These are phyloP conservation scores for Oryza punctata DNA, from an alignment of 176 grass and related monocot species.

Conservation along the genomic window DNA sequence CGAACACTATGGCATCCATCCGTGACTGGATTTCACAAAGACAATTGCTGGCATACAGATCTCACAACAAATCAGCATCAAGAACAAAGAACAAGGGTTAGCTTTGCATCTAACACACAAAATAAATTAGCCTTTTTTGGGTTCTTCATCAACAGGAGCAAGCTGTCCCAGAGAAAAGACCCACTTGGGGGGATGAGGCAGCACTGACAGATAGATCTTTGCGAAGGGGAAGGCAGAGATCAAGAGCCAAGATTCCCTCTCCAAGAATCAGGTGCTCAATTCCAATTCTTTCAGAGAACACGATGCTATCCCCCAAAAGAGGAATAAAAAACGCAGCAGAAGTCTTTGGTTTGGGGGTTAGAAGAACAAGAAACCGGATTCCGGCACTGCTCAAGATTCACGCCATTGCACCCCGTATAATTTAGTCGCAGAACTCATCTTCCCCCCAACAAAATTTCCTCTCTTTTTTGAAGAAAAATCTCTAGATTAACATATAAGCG, in stretches of 20 bases:
- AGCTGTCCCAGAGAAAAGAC: conserved; percentile 40
- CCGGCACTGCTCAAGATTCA: conserved; percentile 37
- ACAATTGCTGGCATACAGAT: conserved; percentile 32
- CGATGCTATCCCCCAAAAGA: conserved; percentile 35
- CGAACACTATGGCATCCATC: conserved; percentile 27
- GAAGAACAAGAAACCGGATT: conserved; percentile 35
- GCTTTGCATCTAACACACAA: conserved; percentile 30
- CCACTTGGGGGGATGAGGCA: conserved; percentile 14
- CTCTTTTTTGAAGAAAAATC: background rate
- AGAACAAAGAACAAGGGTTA: conserved; percentile 32
- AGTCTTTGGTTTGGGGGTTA: conserved; percentile 11
- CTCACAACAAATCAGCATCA: conserved; percentile 16
- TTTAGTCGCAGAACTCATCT: conserved; percentile 18
- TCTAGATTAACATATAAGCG: conserved; percentile 9
- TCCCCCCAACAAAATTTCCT: background rate
- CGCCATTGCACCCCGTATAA: conserved; percentile 18
- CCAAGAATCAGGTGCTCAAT: conserved; percentile 41
- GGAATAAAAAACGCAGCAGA: conserved; percentile 37
- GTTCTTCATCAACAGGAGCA: conserved; percentile 25
- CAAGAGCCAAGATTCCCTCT: conserved; percentile 42
- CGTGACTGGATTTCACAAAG: conserved; percentile 2
- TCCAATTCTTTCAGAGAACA: conserved; percentile 51
- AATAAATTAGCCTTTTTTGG: background rate
- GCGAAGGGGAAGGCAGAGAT: conserved; percentile 40
- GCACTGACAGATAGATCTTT: conserved; percentile 41